Percentiles rank a stretch among this genome's conserved stretches.
These are phyloP conservation scores for Erodium moschatum DNA, from an alignment of 441 rosid genomes.

Conservation along the genomic window DNA sequence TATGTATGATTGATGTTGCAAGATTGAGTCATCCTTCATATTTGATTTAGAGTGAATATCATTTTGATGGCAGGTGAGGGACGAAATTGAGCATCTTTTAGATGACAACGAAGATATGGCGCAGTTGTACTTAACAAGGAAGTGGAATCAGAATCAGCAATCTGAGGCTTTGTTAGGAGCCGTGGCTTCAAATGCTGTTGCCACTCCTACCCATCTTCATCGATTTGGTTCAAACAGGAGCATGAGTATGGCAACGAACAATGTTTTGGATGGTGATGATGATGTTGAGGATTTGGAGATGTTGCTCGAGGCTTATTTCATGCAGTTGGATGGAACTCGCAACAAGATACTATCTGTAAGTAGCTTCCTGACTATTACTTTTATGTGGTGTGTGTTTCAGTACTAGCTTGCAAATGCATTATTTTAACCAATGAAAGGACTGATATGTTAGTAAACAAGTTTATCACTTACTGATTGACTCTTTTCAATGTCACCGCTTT, in stretches of 20 bases:
- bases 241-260: conserved; percentile 52
- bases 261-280: conserved; percentile 33
- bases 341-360: conserved; percentile 88
- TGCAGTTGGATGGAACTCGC: conserved; percentile 89
- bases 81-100: conserved; percentile 76
- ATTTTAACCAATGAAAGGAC: conserved; percentile 1
- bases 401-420: neutral
- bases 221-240: conserved; percentile 55
- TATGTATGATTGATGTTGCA: neutral
- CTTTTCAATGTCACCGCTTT: neutral
- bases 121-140: conserved; percentile 71
- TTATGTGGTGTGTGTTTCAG: neutral
- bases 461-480: neutral
- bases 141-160: conserved; percentile 76
- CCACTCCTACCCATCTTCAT: conserved; percentile 30
- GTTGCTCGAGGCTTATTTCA: conserved; percentile 90
- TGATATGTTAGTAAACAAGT: neutral
- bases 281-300: conserved; percentile 90
- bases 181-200: conserved; percentile 34
- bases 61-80: conserved; percentile 59
- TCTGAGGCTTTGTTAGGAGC: conserved; percentile 45
- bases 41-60: neutral
- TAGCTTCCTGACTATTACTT: conserved; percentile 16
- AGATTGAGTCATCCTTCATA: neutral
- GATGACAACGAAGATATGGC: conserved; percentile 93